Evolutionary conservation across 805 yeast genomes (phyloP), one percentile per base, ranked within the genome.

Genomic region (Peterozyma toletana): DNA sequence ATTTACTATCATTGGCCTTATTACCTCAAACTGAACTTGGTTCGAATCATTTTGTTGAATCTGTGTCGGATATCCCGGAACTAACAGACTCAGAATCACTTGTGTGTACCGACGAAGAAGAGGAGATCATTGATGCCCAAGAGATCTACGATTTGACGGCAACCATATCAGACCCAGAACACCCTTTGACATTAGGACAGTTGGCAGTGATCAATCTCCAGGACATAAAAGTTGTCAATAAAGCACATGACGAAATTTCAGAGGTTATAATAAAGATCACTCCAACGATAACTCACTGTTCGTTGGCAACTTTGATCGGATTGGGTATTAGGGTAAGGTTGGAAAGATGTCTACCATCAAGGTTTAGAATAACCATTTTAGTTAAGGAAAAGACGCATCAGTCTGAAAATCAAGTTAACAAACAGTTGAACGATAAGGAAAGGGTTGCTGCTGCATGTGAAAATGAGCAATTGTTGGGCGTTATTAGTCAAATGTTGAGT

Each of bases 391-490:
- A 98, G 1, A 78, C 95, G 1, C 99, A 93, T 59, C 97, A 93
- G 61, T 86, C 96, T 58, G 99, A 93, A 59, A 77, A 77, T 51
- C 99, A 93, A 59, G 98, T 93, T 17, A 93, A 93, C 64, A 91
- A 91, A 59, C 99, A 93, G 65, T 73, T 93, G 48, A 93, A 93
- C 57, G 99, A 93, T 59, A 93, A 93, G 65, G 99, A 93, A 64
- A 71, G 99, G 49, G 97, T 93, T 0, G 95, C 96, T 30, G 99
- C 99, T 27, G 99, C 99, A 0, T 90, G 98, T 62, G 99, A 93
- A 57, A 93, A 93, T 56, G 96, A 86, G 45, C 99, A 93, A 66
- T 68, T 93, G 37, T 66, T 90, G 35, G 75, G 80, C 30, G 99
- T 93, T n/a, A 85, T 93, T 34, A 84, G 89, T 52, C 88, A 84